Percentiles rank a stretch among this genome's conserved stretches.
Evolutionary conservation across 225 moss, liverwort and hornwort species (phyloP).

Genomic region (Sphagnum tenellum): DNA sequence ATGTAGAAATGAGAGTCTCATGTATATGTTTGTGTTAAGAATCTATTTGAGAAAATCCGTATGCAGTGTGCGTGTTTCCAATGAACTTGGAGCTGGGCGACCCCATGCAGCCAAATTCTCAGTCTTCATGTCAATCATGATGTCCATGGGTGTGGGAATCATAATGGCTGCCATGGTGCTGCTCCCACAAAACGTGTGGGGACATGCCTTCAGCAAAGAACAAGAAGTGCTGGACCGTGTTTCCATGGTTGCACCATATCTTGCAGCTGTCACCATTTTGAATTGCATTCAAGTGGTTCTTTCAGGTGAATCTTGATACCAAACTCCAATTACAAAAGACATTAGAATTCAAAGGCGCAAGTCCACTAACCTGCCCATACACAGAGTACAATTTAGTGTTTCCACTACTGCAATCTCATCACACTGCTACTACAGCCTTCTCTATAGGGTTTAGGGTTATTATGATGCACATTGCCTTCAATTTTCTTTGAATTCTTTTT

Average conservation of each 20-base stretch:
- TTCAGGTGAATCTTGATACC: conserved; percentile 21
- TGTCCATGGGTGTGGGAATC: conserved; percentile 15
- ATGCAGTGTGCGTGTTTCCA: conserved; percentile 56
- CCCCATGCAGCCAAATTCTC: conserved; percentile 40
- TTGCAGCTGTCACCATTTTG: conserved; percentile 32
- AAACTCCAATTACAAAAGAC: too few species aligned
- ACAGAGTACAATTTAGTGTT: too few species aligned
- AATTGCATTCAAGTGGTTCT: conserved; percentile 29
- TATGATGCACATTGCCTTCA: too few species aligned
- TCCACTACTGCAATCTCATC: too few species aligned
- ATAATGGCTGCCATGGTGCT: conserved; percentile 23
- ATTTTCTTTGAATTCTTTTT: too few species aligned
- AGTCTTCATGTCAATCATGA: conserved; percentile 17
- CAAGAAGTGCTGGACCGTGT: conserved; percentile 47
- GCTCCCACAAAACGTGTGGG: conserved; percentile 34
- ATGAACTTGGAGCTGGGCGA: conserved; percentile 57
- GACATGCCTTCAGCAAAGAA: conserved; percentile 42
- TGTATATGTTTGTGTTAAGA: too few species aligned
- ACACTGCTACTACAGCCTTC: too few species aligned
- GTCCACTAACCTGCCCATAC: too few species aligned
- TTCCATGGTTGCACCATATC: conserved; percentile 26
- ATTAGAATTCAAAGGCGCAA: too few species aligned
- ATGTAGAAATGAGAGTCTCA: too few species aligned
- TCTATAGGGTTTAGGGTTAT: too few species aligned
- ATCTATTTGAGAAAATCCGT: too few species aligned